Evolutionary conservation across 2,329 filamentous ascomycete genomes (phyloP), one percentile per base, ranked within the genome.

Genomic region (Penicillium paneum): DNA sequence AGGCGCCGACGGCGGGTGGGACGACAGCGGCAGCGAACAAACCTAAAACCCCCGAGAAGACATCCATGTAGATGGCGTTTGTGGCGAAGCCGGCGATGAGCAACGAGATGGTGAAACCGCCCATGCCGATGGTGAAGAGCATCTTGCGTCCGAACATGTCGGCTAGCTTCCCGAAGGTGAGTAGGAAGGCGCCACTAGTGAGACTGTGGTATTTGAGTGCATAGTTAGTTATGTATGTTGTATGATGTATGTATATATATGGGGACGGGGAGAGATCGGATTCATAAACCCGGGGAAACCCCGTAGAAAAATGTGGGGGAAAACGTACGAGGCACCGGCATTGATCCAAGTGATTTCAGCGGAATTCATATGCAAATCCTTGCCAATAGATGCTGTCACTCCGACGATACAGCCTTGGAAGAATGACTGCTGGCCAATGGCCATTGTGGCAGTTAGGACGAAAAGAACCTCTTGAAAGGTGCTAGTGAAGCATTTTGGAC

Each of bases 341-440:
- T 78, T 79, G 56, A 88, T 84, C 85, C 86, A 89, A 0, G 85
- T 86, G 24, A 89, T 81, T 63, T 89, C 79, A 1, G 84, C 82
- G 43, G 81, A 83, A 3, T 79, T 82, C 85, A 89, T 88, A 42
- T 76, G 65, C 51, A 88, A 68, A 56, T 86, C 82, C 13, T 70
- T 66, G 2, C 80, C 83, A 44, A 87, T 84, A 47, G 81, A 81
- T 0, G 81, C 81, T 1, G 83, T 84, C 56, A 87, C 83, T 55
- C 87, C 85, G 3, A 84, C 79, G 5, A 83, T 78, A 5, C 79
- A 76, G 12, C 85, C 86, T 8, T 76, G 76, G 28, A 86, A 73
- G 61, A 89, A 84, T 5, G 81, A 80, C 10, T 78, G 79, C 64
- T 85, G 84, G 3, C 82, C 84, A 41, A 87, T 85, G 2, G 85